Base-by-base conservation (phyloP, 1,284 basidiomycete species). In the Pseudozyma hubeiensis region DNA sequence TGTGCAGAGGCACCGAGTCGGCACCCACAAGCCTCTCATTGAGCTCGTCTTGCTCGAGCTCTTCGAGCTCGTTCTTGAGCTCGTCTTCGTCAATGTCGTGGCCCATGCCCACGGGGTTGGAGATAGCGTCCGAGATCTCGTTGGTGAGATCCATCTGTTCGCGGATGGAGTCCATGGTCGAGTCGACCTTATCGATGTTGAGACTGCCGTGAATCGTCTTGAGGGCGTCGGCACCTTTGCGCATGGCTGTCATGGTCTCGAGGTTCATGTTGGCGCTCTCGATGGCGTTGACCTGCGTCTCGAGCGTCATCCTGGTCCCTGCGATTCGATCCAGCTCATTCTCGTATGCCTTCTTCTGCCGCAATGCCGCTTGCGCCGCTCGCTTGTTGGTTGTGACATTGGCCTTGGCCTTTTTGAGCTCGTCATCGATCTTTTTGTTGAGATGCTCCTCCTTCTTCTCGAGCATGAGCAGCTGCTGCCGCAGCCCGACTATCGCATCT, bases 361-460 rank as follows among this genome's bases (percentile, higher is more conserved):
- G 91, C 72, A 99, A 87, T n/a, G 97, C 97, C 64, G 91, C 90
- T 52, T 79, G 76, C 24, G 83, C 83, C 51, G 72, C 82, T 82
- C 90, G 86, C 88, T 97, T 97, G 86, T 99, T 99, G 49, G 91
- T 90, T 49, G 97, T 93, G 35, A 93, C 95, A 85, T 97, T 96
- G 24, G 91, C 90, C 85, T 90, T 92, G 30, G 97, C 97, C 87
- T 94, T 97, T 88, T 90, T 90, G 80, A 90, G 81, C 85, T 98
- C 96, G 70, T 97, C 94, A 44, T 97, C 94, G 79, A 99, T 94
- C 90, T 97, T 95, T 89, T 93, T 94, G 88, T 92, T 91, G 74
- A 98, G 87, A 86, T 93, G 89, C 86, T 98, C 95, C 87, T 99
- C 97, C 88, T 97, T 97, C 93, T 98, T 99, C 89, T 98, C 94